These are phyloP conservation scores for Lanmaoa pseudosensibilis DNA, from an alignment of 768 basidiomycete genomes.

Conservation along the genomic window DNA sequence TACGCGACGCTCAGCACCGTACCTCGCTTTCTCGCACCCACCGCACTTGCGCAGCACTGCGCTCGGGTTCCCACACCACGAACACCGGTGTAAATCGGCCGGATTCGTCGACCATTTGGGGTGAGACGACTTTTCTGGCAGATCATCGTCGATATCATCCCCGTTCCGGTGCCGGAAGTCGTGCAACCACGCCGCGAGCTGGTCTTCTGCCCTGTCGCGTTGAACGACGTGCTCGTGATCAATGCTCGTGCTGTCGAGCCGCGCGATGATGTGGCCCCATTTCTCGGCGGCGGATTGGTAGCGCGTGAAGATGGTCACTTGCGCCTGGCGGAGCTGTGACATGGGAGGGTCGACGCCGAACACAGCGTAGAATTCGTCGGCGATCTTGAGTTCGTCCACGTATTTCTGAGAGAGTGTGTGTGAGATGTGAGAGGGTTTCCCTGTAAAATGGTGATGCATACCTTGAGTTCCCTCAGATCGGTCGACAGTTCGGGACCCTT, in stretches of 20 bases:
- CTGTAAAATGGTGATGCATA: too few relatives aligned
- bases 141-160: conserved; percentile 33
- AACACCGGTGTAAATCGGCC: conserved; percentile 58
- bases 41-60: conserved; percentile 54
- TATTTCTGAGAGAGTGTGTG: conserved; percentile 37
- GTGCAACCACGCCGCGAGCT: conserved; percentile 59
- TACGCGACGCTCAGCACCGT: background rate
- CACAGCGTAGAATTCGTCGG: conserved; percentile 52
- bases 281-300: conserved; percentile 47
- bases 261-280: conserved; percentile 46
- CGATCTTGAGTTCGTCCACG: conserved; percentile 45
- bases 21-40: conserved; percentile 45
- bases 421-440: too few relatives aligned
- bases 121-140: conserved; percentile 35
- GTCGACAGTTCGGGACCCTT: conserved; percentile 49
- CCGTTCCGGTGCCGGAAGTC: conserved; percentile 45
- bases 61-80: conserved; percentile 63
- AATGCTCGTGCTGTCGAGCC: conserved; percentile 33
- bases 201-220: conserved; percentile 50
- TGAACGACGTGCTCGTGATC: conserved; percentile 33
- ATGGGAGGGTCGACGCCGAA: conserved; percentile 47
- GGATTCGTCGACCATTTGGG: conserved; percentile 49
- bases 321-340: conserved; percentile 53
- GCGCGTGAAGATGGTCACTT: conserved; percentile 48
- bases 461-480: conserved; percentile 53